Conservation (phyloP, 2,329 filamentous ascomycete genomes). For the Xylaria sp. region DNA sequence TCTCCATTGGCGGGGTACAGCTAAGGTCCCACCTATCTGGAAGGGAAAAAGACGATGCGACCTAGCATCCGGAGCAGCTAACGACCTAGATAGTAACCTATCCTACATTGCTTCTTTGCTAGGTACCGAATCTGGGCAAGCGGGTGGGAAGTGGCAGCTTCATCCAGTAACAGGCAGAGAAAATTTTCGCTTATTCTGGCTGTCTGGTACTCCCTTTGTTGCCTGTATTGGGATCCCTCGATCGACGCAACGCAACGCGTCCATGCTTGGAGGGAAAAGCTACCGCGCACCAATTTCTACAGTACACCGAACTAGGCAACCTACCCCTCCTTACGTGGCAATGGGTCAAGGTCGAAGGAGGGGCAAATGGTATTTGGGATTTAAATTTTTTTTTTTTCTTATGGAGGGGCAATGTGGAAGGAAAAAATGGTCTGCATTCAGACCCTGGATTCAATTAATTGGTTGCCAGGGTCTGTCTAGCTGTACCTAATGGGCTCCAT, state of each 20-base stretch:
- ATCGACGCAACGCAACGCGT: neutral
- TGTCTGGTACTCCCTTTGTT: neutral
- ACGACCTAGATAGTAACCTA: neutral
- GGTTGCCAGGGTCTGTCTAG: conserved; percentile 5
- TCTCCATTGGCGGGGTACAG: conserved; percentile 27
- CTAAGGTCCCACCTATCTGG: conserved; percentile 20
- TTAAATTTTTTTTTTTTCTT: neutral
- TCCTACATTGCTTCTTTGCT: neutral
- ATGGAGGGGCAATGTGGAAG: neutral
- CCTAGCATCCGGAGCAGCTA: neutral
- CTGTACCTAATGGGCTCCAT: conserved; percentile 8
- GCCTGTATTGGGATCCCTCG: neutral
- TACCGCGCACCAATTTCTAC: neutral
- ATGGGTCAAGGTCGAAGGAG: conserved; percentile 5
- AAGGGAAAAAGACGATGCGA: conserved; percentile 7
- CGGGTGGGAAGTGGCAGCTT: neutral
- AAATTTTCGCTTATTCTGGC: conserved; percentile 2
- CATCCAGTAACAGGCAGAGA: neutral
- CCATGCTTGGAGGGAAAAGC: neutral
- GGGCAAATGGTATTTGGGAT: neutral
- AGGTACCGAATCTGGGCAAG: conserved; percentile 11
- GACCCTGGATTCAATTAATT: conserved; percentile 7
- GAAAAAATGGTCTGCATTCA: conserved; percentile 6
- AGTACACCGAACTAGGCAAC: neutral
- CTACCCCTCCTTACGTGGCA: conserved; percentile 24